Conservation (phyloP, 1,139 yeast species). For the Geotrichum fermentans region DNA sequence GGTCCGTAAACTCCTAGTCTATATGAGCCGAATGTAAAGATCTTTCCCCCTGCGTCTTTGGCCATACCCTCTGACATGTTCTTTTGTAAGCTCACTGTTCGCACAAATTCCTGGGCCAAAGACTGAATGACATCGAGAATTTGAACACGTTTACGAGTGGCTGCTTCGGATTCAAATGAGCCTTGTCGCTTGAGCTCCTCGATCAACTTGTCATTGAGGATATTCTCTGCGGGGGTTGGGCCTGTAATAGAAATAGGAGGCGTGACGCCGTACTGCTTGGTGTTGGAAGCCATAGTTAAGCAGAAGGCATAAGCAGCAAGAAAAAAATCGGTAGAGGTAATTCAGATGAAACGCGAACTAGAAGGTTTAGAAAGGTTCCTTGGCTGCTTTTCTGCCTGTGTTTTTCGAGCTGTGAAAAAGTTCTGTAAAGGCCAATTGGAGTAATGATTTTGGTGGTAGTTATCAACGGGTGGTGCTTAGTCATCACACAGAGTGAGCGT, state of each 20-base stretch:
- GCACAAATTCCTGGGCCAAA: constrained; percentile 75
- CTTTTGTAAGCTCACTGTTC: constrained; percentile 66
- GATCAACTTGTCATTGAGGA: constrained; percentile 68
- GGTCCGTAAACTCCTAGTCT: constrained; percentile 96
- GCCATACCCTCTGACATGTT: constrained; percentile 99
- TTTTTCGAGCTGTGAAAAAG: too few relatives aligned
- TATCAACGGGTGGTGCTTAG: too few relatives aligned
- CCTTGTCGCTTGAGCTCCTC: constrained; percentile 77
- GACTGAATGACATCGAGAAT: constrained; percentile 67
- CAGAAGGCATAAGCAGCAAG: too few relatives aligned
- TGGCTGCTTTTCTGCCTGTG: too few relatives aligned
- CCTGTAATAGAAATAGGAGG: constrained; percentile 80
- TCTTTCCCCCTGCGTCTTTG: constrained; percentile 91
- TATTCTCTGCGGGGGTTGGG: constrained; percentile 75
- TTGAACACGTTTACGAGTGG: constrained; percentile 70
- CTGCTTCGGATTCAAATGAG: constrained; percentile 82
- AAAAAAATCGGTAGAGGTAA: too few relatives aligned
- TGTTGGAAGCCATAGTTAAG: not conserved
- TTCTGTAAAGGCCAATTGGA: too few relatives aligned
- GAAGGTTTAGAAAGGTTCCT: too few relatives aligned
- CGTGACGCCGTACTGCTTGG: constrained; percentile 60
- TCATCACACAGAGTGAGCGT: too few relatives aligned
- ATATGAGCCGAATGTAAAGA: constrained; percentile 92
- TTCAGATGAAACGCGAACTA: too few relatives aligned
- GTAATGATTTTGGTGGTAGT: too few relatives aligned